A percentile compares a stretch with the other conserved stretches of the same genome.
Evolutionary conservation across 2,329 filamentous ascomycete species (phyloP).

Genomic region (Aspergillus terreus): DNA sequence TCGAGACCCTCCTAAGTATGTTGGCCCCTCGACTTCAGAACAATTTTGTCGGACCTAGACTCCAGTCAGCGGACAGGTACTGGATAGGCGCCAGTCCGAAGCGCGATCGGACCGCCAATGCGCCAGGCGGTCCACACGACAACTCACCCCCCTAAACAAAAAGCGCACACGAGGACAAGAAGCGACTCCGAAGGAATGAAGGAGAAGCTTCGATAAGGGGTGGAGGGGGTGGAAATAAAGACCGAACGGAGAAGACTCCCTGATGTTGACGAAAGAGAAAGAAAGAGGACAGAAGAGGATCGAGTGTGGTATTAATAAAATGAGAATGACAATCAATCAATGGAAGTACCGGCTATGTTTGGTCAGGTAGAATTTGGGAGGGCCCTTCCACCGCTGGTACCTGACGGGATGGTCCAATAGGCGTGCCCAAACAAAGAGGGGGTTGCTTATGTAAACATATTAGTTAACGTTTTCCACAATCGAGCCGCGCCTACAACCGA

Average conservation of each 20-base stretch:
- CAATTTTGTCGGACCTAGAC: not conserved
- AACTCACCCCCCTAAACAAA: slow-evolving; percentile 7
- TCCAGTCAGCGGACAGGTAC: slow-evolving; percentile 11
- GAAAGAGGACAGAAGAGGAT: slow-evolving; percentile 7
- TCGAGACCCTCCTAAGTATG: slow-evolving; percentile 4
- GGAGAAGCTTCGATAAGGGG: slow-evolving; percentile 7
- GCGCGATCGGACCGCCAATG: slow-evolving; percentile 10
- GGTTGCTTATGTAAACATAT: not conserved
- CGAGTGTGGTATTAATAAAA: not conserved
- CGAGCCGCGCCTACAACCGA: too few relatives aligned
- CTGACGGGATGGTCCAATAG: not conserved
- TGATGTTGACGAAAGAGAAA: slow-evolving; percentile 2
- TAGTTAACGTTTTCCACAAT: too few relatives aligned
- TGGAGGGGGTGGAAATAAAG: not conserved
- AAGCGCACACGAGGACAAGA: slow-evolving; percentile 8
- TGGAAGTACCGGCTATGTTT: not conserved
- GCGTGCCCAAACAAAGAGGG: not conserved
- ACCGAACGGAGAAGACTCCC: not conserved
- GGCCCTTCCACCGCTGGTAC: not conserved
- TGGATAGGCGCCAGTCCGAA: slow-evolving; percentile 7
- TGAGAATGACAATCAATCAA: not conserved
- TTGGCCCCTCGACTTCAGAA: slow-evolving; percentile 1
- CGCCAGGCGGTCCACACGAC: slow-evolving; percentile 6
- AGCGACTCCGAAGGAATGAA: slow-evolving; percentile 15
- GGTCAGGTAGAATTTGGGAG: not conserved